A percentile compares a stretch with the other conserved stretches of the same genome.
These are phyloP conservation scores for Saccharomycopsis sp. DNA, from an alignment of 805 yeast genomes.

Conservation along the genomic window DNA sequence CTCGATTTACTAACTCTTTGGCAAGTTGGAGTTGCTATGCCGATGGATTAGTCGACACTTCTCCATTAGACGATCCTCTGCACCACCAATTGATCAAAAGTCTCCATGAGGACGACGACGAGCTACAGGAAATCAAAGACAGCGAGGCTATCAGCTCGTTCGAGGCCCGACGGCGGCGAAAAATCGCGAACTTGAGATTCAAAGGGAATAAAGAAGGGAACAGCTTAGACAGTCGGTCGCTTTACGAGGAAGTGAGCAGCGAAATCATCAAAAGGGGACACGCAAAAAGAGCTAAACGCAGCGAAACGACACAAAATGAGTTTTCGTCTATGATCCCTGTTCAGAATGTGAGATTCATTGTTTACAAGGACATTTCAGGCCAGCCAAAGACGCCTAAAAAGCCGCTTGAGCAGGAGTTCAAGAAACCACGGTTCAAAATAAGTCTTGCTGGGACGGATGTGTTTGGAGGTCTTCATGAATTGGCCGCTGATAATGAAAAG, in stretches of 20 bases:
- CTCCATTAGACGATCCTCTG: slow-evolving; percentile 46
- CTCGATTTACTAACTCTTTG: slow-evolving; percentile 52
- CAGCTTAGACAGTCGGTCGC: slow-evolving; percentile 26
- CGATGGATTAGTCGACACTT: slow-evolving; percentile 53
- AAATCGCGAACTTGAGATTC: slow-evolving; percentile 50
- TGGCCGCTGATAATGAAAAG: slow-evolving; percentile 35
- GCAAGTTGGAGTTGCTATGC: slow-evolving; percentile 75
- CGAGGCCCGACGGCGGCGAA: slow-evolving; percentile 26
- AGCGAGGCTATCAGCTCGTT: slow-evolving; percentile 6
- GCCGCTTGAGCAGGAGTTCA: slow-evolving; percentile 23
- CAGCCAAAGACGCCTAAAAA: background rate
- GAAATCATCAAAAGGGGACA: slow-evolving; percentile 23
- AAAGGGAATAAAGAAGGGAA: slow-evolving; percentile 45
- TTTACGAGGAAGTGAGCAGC: slow-evolving; percentile 34
- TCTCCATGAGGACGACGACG: slow-evolving; percentile 18
- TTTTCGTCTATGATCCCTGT: slow-evolving; percentile 54
- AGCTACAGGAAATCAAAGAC: slow-evolving; percentile 20
- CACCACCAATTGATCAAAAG: slow-evolving; percentile 29
- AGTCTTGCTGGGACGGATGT: slow-evolving; percentile 61
- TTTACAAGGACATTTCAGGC: slow-evolving; percentile 30
- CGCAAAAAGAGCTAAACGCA: slow-evolving; percentile 17
- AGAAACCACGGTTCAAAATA: slow-evolving; percentile 25
- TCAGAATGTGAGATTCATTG: slow-evolving; percentile 41
- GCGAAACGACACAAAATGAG: slow-evolving; percentile 24
- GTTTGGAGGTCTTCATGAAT: slow-evolving; percentile 71